Percentiles rank a stretch among this genome's conserved stretches.
Conservation (phyloP, 495 filamentous ascomycete genomes). For the Trichocladium uniseriatum region DNA sequence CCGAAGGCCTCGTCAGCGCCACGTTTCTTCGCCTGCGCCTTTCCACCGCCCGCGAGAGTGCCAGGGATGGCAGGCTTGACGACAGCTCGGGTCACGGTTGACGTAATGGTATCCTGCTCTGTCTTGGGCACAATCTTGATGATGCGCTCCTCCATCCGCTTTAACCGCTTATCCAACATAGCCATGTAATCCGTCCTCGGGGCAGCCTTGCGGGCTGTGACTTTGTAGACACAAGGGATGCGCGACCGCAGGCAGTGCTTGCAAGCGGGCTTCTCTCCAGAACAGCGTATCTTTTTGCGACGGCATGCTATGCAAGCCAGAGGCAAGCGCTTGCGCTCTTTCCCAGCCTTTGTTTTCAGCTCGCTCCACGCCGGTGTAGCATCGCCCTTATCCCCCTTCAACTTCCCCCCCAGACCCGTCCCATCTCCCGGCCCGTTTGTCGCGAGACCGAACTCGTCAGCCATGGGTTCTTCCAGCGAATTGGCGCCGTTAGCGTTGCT, state of each 20-base stretch:
- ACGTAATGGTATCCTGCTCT: slow-evolving; percentile 47
- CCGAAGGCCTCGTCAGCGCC: slow-evolving; percentile 84
- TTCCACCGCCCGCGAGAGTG: slow-evolving; percentile 39
- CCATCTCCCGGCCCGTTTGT: slow-evolving; percentile 38
- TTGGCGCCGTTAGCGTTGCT: slow-evolving; percentile 39
- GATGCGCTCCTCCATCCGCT: slow-evolving; percentile 94
- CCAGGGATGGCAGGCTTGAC: slow-evolving; percentile 72
- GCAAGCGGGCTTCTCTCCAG: slow-evolving; percentile 93
- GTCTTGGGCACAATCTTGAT: slow-evolving; percentile 92
- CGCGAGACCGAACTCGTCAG: slow-evolving; percentile 45
- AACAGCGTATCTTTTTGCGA: slow-evolving; percentile 96
- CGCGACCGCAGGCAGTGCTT: slow-evolving; percentile 91
- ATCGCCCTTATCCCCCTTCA: slow-evolving; percentile 50
- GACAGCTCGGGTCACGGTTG: slow-evolving; percentile 57
- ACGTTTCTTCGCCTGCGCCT: slow-evolving; percentile 61
- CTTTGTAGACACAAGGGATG: slow-evolving; percentile 98
- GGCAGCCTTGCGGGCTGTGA: slow-evolving; percentile 89
- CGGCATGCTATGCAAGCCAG: slow-evolving; percentile 94
- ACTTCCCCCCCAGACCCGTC: slow-evolving; percentile 40
- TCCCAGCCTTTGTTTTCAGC: slow-evolving; percentile 95
- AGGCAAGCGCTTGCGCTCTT: slow-evolving; percentile 87
- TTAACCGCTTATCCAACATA: slow-evolving; percentile 89
- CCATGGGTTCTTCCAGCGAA: slow-evolving; percentile 40
- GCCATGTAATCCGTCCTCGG: slow-evolving; percentile 98
- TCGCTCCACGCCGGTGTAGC: slow-evolving; percentile 77